phyloP scores from a whole-genome alignment of 257 asterid genomes.

The Solanum sparsipilum region DNA sequence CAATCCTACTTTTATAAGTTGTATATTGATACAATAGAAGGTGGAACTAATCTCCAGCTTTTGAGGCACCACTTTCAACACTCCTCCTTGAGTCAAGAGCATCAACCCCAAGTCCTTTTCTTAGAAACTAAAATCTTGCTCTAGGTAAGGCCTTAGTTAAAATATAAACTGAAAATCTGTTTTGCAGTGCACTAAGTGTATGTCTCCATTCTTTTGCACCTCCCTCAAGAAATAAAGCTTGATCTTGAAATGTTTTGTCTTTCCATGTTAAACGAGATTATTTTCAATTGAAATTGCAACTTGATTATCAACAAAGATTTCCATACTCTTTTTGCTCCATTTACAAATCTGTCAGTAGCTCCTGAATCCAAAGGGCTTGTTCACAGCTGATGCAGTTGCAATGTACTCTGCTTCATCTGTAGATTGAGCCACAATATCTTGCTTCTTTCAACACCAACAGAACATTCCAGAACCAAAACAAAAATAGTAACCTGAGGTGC shows the following conservation, averaged over 20 bases:
- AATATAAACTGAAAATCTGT: no score
- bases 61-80: neutral
- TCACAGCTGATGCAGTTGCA: neutral
- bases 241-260: neutral
- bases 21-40: no score
- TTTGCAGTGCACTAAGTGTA: neutral
- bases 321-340: neutral
- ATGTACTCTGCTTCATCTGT: neutral
- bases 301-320: neutral
- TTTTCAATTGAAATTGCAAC: neutral
- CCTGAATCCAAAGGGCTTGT: neutral
- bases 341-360: neutral
- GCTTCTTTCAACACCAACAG: neutral
- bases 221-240: neutral
- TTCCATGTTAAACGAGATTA: neutral
- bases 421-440: neutral
- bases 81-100: neutral
- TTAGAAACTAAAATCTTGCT: no score
- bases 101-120: no score
- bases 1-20: neutral
- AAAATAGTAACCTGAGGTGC: neutral
- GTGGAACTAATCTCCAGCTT: neutral
- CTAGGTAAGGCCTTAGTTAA: neutral
- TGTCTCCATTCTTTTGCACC: neutral
- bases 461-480: neutral